A percentile compares a stretch with the other conserved stretches of the same genome.
Evolutionary conservation across 352 stramenopile species (phyloP).

Genomic region (Phytopythium mirpurense): DNA sequence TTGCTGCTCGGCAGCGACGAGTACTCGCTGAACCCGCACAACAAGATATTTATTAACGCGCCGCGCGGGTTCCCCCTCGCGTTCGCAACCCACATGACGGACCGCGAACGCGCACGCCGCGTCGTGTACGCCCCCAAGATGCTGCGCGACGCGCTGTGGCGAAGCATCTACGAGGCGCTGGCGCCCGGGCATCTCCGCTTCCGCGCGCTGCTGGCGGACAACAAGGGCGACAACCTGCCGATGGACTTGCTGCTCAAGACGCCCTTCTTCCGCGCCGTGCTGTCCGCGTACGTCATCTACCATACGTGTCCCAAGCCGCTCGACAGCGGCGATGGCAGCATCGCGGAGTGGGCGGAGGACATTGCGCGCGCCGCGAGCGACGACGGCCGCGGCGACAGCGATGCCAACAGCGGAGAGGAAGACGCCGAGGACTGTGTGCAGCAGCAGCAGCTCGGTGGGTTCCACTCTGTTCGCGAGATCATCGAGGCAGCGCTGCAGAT

Average conservation of each 20-base stretch:
- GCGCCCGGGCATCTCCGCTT: slow-evolving; percentile 51
- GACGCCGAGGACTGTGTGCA: slow-evolving; percentile 3
- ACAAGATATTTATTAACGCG: slow-evolving; percentile 84
- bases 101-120: slow-evolving; percentile 31
- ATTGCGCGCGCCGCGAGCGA: slow-evolving; percentile 7
- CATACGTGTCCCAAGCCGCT: slow-evolving; percentile 21
- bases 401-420: neutral
- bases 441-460: slow-evolving; percentile 24
- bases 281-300: slow-evolving; percentile 57
- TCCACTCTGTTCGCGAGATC: slow-evolving; percentile 34
- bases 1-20: slow-evolving; percentile 38
- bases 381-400: neutral
- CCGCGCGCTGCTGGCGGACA: slow-evolving; percentile 44
- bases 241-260: slow-evolving; percentile 60
- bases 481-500: slow-evolving; percentile 57
- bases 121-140: slow-evolving; percentile 68
- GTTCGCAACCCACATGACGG: slow-evolving; percentile 37
- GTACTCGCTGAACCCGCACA: slow-evolving; percentile 66
- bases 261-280: slow-evolving; percentile 57
- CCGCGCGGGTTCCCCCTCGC: slow-evolving; percentile 59
- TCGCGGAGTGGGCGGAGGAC: slow-evolving; percentile 13
- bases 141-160: slow-evolving; percentile 65
- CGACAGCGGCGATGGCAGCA: slow-evolving; percentile 15
- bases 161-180: slow-evolving; percentile 62
- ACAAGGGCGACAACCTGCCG: slow-evolving; percentile 57